Conservation (phyloP, 768 basidiomycete genomes). For the Leccinum longicurvipes region DNA sequence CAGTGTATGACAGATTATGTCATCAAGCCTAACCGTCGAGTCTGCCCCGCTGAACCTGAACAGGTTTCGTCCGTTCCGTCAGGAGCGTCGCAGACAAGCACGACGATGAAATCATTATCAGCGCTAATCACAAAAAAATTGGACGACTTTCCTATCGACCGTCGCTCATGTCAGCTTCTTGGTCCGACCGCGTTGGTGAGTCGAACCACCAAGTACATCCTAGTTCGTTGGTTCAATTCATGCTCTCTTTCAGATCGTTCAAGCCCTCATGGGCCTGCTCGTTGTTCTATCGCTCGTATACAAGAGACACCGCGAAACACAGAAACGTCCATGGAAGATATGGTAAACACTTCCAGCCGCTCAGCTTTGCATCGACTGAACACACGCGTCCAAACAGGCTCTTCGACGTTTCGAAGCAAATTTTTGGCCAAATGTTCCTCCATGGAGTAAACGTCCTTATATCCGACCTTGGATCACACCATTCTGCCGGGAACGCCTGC, state of each 20-base stretch:
- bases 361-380: conserved; percentile 4
- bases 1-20: neutral
- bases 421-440: conserved; percentile 81
- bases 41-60: no score
- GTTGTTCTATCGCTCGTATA: conserved; percentile 85
- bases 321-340: conserved; percentile 88
- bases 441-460: conserved; percentile 77
- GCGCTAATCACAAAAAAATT: conserved; percentile 7
- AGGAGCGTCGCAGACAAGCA: neutral
- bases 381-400: conserved; percentile 47
- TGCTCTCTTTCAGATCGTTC: conserved; percentile 54
- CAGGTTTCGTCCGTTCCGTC: neutral
- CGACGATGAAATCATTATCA: conserved; percentile 6
- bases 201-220: neutral
- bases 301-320: conserved; percentile 84
- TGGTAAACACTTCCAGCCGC: conserved; percentile 52
- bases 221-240: neutral
- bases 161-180: conserved; percentile 41
- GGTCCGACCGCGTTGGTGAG: conserved; percentile 47
- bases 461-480: conserved; percentile 70
- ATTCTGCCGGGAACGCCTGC: conserved; percentile 79
- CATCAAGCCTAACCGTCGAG: neutral
- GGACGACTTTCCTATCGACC: conserved; percentile 38
- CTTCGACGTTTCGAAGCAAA: conserved; percentile 92
- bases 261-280: conserved; percentile 85